Percentiles rank a stretch among this genome's conserved stretches.
These are phyloP conservation scores for Arxiozyma heterogenica DNA, from an alignment of 1,139 yeast species.

Conservation along the genomic window DNA sequence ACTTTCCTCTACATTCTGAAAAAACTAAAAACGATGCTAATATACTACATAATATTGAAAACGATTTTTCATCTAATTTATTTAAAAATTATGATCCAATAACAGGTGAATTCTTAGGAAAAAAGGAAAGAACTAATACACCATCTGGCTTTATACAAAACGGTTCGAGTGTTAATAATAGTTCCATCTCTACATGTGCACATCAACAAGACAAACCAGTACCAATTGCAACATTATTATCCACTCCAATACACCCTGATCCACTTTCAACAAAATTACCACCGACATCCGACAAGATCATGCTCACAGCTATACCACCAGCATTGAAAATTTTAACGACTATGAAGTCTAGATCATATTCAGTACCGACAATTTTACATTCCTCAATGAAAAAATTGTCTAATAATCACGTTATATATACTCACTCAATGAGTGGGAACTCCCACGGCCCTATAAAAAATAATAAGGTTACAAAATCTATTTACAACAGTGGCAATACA, in stretches of 20 bases:
- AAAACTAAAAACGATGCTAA: background rate
- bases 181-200: background rate
- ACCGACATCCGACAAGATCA: constrained; percentile 2
- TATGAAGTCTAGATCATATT: constrained; percentile 25
- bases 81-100: constrained; percentile 28
- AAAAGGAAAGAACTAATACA: background rate
- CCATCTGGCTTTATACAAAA: background rate
- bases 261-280: background rate
- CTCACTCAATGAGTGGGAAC: constrained; percentile 7
- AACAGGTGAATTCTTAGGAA: constrained; percentile 26
- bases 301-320: constrained; percentile 5
- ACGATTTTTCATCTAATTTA: constrained; percentile 7
- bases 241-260: background rate
- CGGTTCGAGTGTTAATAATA: background rate
- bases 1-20: background rate
- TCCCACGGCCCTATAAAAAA: constrained; percentile 9
- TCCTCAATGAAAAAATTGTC: constrained; percentile 25
- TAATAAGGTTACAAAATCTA: constrained; percentile 4
- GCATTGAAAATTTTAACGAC: constrained; percentile 7
- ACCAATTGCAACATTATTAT: background rate
- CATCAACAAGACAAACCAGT: background rate
- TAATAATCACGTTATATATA: constrained; percentile 1
- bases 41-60: background rate
- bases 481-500: background rate
- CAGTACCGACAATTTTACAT: constrained; percentile 30